phyloP scores from a whole-genome alignment of 2,329 filamentous ascomycete species.

The Scedosporium aurantiacum region DNA sequence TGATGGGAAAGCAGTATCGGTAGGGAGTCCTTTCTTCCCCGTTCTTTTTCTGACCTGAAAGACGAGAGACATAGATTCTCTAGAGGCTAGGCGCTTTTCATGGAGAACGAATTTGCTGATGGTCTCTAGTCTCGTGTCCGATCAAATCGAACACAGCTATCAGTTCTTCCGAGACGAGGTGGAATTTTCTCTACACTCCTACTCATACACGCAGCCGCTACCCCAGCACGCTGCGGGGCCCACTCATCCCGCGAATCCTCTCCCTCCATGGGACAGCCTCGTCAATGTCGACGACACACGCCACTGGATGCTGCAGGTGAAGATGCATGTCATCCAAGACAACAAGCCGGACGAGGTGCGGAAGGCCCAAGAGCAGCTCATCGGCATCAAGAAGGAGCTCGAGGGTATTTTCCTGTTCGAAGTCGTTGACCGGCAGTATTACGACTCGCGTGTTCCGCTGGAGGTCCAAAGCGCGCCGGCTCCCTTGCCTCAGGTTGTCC shows the following conservation, averaged over 20 bases:
- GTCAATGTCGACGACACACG: constrained; percentile 35
- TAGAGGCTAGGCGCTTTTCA: not conserved
- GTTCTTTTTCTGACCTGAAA: no score
- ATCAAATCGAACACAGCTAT: constrained; percentile 42
- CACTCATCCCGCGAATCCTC: constrained; percentile 12
- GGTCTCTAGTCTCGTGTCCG: constrained; percentile 35
- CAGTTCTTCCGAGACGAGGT: constrained; percentile 42
- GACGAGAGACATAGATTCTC: no score
- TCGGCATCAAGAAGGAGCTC: constrained; percentile 33
- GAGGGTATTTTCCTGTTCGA: constrained; percentile 42
- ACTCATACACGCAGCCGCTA: constrained; percentile 25
- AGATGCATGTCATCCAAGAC: constrained; percentile 42
- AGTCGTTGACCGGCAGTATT: constrained; percentile 37
- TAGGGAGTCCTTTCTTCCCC: constrained; percentile 18
- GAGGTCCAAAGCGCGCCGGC: constrained; percentile 26
- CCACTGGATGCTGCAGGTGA: constrained; percentile 46
- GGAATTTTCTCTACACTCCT: constrained; percentile 42
- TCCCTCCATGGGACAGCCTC: constrained; percentile 37
- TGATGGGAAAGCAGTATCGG: constrained; percentile 43
- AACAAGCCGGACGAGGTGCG: constrained; percentile 46
- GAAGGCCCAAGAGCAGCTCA: constrained; percentile 41
- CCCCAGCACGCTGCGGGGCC: constrained; percentile 13
- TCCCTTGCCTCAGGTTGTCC: constrained; percentile 16
- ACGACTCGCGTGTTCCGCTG: constrained; percentile 37
- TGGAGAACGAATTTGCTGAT: not conserved